A percentile compares a stretch with the other conserved stretches of the same genome.
Conservation (phyloP, 306 rosid species). For the Cicer arietinum region DNA sequence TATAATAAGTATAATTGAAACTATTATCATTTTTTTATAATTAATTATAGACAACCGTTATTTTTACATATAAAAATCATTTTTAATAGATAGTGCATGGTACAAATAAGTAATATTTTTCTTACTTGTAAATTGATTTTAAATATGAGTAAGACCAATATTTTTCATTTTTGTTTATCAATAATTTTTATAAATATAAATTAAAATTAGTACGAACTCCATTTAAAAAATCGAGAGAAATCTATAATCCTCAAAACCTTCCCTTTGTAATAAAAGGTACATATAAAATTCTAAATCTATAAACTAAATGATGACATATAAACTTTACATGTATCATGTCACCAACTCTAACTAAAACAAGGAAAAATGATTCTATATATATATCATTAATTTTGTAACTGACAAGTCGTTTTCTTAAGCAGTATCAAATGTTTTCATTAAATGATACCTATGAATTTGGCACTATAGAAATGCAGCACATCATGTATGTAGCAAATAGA, state of each 20-base stretch:
- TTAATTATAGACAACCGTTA: too few species aligned
- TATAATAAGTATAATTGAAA: too few species aligned
- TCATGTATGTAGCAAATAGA: slow-evolving; percentile 47
- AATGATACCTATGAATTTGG: slow-evolving; percentile 57
- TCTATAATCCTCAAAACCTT: not conserved
- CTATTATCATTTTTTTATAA: too few species aligned
- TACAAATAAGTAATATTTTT: too few species aligned
- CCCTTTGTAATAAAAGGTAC: not conserved
- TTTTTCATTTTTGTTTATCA: too few species aligned
- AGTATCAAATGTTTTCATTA: slow-evolving; percentile 52
- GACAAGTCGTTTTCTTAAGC: slow-evolving; percentile 50
- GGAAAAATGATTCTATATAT: slow-evolving; percentile 34
- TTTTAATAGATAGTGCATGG: too few species aligned
- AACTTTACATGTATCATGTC: slow-evolving; percentile 45
- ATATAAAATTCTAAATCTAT: not conserved
- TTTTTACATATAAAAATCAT: too few species aligned
- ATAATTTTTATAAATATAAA: too few species aligned
- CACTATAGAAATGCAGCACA: slow-evolving; percentile 49
- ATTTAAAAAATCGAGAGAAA: not conserved
- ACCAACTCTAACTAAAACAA: slow-evolving; percentile 24
- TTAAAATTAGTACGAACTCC: too few species aligned
- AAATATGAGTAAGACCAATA: too few species aligned
- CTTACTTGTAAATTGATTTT: too few species aligned
- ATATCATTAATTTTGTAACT: slow-evolving; percentile 44
- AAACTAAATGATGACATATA: slow-evolving; percentile 19